Percentiles rank a stretch among this genome's conserved stretches.
Conservation (phyloP, 495 filamentous ascomycete genomes). For the Penicillium malachiteum region DNA sequence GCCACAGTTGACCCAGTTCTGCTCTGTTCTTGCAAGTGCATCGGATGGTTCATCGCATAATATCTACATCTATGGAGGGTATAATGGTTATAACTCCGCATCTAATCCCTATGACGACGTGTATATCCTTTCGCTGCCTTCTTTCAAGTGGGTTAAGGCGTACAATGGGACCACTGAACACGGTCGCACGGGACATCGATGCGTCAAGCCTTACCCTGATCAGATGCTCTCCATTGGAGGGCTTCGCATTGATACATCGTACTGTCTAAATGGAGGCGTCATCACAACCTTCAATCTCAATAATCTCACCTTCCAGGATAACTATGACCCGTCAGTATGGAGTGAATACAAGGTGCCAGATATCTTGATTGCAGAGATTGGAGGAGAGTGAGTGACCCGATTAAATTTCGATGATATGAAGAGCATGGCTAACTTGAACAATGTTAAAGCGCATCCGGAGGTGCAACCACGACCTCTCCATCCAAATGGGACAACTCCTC, state of each 20-base stretch:
- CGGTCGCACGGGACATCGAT: constrained; percentile 62
- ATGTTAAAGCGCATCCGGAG: constrained; percentile 44
- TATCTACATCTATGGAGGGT: constrained; percentile 77
- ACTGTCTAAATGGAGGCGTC: constrained; percentile 55
- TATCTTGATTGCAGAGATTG: constrained; percentile 56
- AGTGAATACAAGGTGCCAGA: constrained; percentile 61
- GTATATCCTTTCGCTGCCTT: constrained; percentile 71
- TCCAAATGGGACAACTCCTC: constrained; percentile 49
- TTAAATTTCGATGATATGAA: neutral
- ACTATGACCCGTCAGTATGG: constrained; percentile 59
- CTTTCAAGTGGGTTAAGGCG: constrained; percentile 72
- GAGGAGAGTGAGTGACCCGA: constrained; percentile 50
- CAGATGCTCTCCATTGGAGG: constrained; percentile 75
- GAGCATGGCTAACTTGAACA: neutral
- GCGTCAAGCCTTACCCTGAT: constrained; percentile 67
- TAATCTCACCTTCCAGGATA: constrained; percentile 51
- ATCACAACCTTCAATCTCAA: constrained; percentile 66
- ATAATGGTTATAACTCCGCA: constrained; percentile 45
- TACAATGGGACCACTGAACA: constrained; percentile 44
- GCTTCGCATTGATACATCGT: constrained; percentile 12
- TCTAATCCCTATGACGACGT: constrained; percentile 59
- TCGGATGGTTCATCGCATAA: constrained; percentile 62
- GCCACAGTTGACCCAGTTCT: constrained; percentile 56
- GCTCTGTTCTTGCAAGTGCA: constrained; percentile 63
- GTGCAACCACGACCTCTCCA: constrained; percentile 55